Conservation (phyloP, 495 filamentous ascomycete species). For the Beverwykella pulmonaria region DNA sequence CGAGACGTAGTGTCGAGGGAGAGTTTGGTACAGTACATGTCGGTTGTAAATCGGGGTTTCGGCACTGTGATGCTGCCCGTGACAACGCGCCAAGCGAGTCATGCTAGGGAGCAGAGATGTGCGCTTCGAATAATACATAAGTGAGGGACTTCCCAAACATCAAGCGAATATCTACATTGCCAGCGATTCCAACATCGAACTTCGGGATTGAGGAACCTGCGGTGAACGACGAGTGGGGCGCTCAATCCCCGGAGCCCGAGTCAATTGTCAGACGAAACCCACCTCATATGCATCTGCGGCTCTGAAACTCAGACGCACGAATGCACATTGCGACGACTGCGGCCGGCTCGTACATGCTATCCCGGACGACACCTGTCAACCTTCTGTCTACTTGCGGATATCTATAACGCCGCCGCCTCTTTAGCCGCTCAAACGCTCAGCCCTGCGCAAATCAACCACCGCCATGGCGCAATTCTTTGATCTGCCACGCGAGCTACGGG, state of each 20-base stretch:
- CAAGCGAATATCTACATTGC: too few species aligned
- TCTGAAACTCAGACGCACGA: constrained; percentile 17
- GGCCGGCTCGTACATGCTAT: background rate
- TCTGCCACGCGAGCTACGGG: constrained; percentile 35
- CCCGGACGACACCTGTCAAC: constrained; percentile 12
- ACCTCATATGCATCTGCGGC: constrained; percentile 14
- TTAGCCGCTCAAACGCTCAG: background rate
- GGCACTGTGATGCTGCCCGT: background rate
- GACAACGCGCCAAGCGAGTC: background rate
- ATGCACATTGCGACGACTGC: constrained; percentile 6
- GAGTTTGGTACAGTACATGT: background rate
- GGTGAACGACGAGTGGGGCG: background rate
- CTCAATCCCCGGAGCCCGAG: background rate
- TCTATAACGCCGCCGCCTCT: background rate
- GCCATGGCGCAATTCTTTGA: constrained; percentile 27
- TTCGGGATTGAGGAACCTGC: background rate
- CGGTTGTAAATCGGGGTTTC: background rate
- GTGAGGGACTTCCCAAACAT: background rate
- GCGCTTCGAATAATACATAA: background rate
- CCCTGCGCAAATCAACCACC: background rate
- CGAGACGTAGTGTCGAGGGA: background rate
- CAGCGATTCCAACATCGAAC: background rate
- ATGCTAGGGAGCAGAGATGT: background rate
- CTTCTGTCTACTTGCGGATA: background rate
- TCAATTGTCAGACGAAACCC: constrained; percentile 19